These are phyloP conservation scores for Sordaria brevicollis DNA, from an alignment of 495 filamentous ascomycete species.

Conservation along the genomic window DNA sequence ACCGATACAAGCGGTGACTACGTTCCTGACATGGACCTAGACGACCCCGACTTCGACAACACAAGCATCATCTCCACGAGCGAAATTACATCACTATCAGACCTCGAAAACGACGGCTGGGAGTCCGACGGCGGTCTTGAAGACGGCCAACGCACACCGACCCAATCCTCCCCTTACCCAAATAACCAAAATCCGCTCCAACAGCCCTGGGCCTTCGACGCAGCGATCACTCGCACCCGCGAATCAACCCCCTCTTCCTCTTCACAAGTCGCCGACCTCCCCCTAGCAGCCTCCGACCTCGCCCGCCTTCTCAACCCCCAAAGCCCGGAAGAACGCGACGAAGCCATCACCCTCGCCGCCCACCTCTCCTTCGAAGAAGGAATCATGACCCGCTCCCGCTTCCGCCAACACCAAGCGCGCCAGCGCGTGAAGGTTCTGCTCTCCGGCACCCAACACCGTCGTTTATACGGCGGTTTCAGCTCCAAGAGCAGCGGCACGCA, in stretches of 20 bases:
- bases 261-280: slow-evolving; percentile 38
- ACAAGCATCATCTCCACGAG: slow-evolving; percentile 65
- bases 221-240: slow-evolving; percentile 24
- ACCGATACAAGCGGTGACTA: slow-evolving; percentile 70
- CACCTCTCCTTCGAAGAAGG: slow-evolving; percentile 54
- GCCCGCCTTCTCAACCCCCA: slow-evolving; percentile 77
- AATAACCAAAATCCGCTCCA: neutral
- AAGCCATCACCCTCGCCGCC: slow-evolving; percentile 73
- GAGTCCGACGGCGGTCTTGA: slow-evolving; percentile 34
- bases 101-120: slow-evolving; percentile 44
- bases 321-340: slow-evolving; percentile 62
- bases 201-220: slow-evolving; percentile 3
- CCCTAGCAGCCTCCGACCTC: slow-evolving; percentile 57
- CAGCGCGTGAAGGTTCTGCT: slow-evolving; percentile 59
- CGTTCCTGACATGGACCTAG: slow-evolving; percentile 18
- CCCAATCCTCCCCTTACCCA: slow-evolving; percentile 30
- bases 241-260: slow-evolving; percentile 40
- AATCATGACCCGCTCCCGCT: slow-evolving; percentile 73
- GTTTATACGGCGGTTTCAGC: slow-evolving; percentile 2
- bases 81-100: slow-evolving; percentile 13
- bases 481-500: slow-evolving; percentile 1
- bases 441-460: slow-evolving; percentile 22
- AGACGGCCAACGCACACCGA: slow-evolving; percentile 68
- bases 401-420: slow-evolving; percentile 50
- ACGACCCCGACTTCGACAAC: slow-evolving; percentile 56